Evolutionary conservation across 257 asterid species (phyloP).

Genomic region (Salvia rosmarinus): DNA sequence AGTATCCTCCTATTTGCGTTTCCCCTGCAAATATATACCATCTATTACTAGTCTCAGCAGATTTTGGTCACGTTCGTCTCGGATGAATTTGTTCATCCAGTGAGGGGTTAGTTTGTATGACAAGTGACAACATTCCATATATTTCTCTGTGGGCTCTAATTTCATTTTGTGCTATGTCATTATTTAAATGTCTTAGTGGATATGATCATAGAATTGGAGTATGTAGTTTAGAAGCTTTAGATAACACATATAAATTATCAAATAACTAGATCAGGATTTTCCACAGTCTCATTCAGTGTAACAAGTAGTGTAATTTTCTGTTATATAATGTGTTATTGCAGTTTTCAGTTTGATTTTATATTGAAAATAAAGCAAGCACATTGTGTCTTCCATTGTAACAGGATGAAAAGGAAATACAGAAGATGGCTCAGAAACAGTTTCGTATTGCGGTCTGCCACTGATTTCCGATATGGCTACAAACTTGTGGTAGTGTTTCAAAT

Average conservation of each 20-base stretch:
- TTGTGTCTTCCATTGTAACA: slow-evolving; percentile 41
- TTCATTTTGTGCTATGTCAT: background rate
- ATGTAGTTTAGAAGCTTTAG: background rate
- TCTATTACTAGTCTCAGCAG: background rate
- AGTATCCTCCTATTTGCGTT: slow-evolving; percentile 35
- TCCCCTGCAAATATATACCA: too few species aligned
- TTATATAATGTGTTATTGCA: background rate
- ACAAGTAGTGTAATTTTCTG: background rate
- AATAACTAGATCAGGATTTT: background rate
- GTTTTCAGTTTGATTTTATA: background rate
- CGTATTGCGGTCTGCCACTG: slow-evolving; percentile 79
- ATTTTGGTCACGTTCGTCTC: too few species aligned
- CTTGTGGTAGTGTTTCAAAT: slow-evolving; percentile 74
- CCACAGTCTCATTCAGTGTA: background rate
- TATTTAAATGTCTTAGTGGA: slow-evolving; percentile 15
- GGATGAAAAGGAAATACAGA: slow-evolving; percentile 93
- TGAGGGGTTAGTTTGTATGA: too few species aligned
- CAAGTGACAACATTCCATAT: too few species aligned
- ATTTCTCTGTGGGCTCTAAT: background rate
- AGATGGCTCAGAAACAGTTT: slow-evolving; percentile 75
- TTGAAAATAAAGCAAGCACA: background rate
- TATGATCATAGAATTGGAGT: slow-evolving; percentile 9
- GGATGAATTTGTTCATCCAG: background rate
- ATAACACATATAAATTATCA: background rate
- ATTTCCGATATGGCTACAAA: slow-evolving; percentile 95